Evolutionary conservation across 2,329 filamentous ascomycete genomes (phyloP), one percentile per base, ranked within the genome.

Genomic region (Neofusicoccum umdonicola): DNA sequence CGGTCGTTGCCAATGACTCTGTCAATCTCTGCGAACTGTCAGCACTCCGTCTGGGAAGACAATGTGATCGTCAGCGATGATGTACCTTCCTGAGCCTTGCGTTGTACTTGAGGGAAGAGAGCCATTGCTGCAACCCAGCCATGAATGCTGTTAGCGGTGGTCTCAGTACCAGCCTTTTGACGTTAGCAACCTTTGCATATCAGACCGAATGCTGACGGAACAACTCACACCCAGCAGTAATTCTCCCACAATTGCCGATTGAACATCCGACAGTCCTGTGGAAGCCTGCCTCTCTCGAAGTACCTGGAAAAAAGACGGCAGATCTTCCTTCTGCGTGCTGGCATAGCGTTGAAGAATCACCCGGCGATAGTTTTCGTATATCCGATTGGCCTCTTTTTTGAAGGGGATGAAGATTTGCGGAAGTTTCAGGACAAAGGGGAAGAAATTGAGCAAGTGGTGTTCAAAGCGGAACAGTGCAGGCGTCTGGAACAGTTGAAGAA

Each of bases 91-190:
- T 72, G 74, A 4, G 73, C 75, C 39, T 71, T 71, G 17, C 65
- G 67, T 56, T 74, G 71, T 3, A 74, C 67, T 27, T 72, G 67
- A 4, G 72, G 72, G 47, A 69, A 68, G 41, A 65, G 41, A 12
- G 66, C 67, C 71, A 75, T 72, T 35, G 67, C 69, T 19, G 69
- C 71, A 52, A 79, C 71, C 52, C 77, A 76, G 2, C 74, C 70
- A 3, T 75, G 68, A 11, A 79, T 72, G 27, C 76, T 56, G 9
- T 31, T 56, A 9, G 62, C 62, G 4, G 62, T 41, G 8, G 63
- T 48, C 51, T 70, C 69, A 3, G 67, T 57, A 3, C 35, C 52
- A 13, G 52, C 52, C 39, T 37, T 37, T 11, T 11, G 4, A 50
- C 12, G 47, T 50, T 19, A 50, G 22, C 22, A 6, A 6, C 15